Evolutionary conservation across 805 yeast species (phyloP).

Genomic region (Ogataea wickerhamii): DNA sequence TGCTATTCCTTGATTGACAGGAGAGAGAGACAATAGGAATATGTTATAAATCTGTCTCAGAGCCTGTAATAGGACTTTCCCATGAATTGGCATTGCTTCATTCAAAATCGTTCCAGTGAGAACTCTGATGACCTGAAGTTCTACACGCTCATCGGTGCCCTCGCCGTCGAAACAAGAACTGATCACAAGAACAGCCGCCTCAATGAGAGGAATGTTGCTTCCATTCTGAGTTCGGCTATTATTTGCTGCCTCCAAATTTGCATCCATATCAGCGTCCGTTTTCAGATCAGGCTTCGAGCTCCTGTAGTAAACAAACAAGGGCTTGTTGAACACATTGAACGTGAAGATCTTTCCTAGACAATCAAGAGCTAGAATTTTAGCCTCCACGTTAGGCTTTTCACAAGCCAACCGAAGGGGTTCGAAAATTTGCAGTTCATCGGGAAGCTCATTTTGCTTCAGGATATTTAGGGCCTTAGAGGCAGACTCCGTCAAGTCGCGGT

Average conservation of each 20-base stretch:
- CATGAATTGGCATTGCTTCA: constrained; percentile 81
- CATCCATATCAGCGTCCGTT: constrained; percentile 39
- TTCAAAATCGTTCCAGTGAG: constrained; percentile 83
- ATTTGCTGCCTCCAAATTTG: constrained; percentile 40
- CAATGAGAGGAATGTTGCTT: constrained; percentile 57
- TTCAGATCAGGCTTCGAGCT: constrained; percentile 23
- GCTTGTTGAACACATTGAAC: constrained; percentile 70
- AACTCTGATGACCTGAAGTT: constrained; percentile 90
- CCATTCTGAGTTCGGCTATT: constrained; percentile 6
- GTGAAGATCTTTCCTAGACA: constrained; percentile 84
- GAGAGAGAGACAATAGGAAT: constrained; percentile 76
- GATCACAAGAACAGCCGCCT: constrained; percentile 79
- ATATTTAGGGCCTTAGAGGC: constrained; percentile 41
- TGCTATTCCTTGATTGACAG: constrained; percentile 87
- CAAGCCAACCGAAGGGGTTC: constrained; percentile 77
- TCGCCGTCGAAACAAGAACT: constrained; percentile 88
- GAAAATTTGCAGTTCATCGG: constrained; percentile 55
- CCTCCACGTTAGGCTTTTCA: constrained; percentile 59
- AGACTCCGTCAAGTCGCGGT: constrained; percentile 37
- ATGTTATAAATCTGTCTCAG: constrained; percentile 91
- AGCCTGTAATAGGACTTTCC: constrained; percentile 82
- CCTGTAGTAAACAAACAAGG: constrained; percentile 44
- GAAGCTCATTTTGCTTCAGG: constrained; percentile 37
- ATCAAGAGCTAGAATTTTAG: constrained; percentile 75
- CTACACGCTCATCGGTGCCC: constrained; percentile 84